These are phyloP conservation scores for Daldinia bambusicola DNA, from an alignment of 495 filamentous ascomycete species.

Conservation along the genomic window DNA sequence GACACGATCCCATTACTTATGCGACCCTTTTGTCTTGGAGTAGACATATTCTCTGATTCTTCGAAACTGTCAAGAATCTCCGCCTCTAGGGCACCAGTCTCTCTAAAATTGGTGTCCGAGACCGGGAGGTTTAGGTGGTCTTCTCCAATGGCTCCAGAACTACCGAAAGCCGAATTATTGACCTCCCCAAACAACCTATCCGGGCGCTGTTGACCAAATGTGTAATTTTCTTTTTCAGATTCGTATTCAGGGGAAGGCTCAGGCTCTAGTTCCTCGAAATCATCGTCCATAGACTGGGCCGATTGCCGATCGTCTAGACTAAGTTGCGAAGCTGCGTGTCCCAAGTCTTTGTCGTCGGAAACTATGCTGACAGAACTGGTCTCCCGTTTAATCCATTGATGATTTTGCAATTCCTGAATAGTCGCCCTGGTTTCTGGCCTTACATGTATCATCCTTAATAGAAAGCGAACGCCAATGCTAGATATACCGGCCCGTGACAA, in stretches of 20 bases:
- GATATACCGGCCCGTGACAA: slow-evolving; percentile 68
- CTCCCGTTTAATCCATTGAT: slow-evolving; percentile 71
- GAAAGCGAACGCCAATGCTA: slow-evolving; percentile 71
- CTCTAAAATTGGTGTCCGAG: slow-evolving; percentile 43
- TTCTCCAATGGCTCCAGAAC: slow-evolving; percentile 58
- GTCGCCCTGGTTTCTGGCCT: slow-evolving; percentile 75
- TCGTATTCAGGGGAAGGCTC: slow-evolving; percentile 48
- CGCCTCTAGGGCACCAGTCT: slow-evolving; percentile 48
- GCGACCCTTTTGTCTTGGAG: slow-evolving; percentile 48
- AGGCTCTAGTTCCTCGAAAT: slow-evolving; percentile 33
- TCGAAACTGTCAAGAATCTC: slow-evolving; percentile 59
- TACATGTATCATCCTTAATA: slow-evolving; percentile 78
- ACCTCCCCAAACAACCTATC: slow-evolving; percentile 85
- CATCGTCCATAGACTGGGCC: slow-evolving; percentile 7
- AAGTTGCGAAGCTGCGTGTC: slow-evolving; percentile 73
- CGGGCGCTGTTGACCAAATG: slow-evolving; percentile 50
- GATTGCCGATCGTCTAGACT: slow-evolving; percentile 62
- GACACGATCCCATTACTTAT: slow-evolving; percentile 26
- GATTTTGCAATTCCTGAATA: slow-evolving; percentile 68
- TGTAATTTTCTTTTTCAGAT: slow-evolving; percentile 57
- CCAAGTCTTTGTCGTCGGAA: slow-evolving; percentile 61
- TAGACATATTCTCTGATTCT: slow-evolving; percentile 49
- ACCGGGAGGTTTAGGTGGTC: slow-evolving; percentile 59
- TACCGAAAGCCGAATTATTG: slow-evolving; percentile 72
- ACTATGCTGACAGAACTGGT: slow-evolving; percentile 58